Percentiles rank a stretch among this genome's conserved stretches.
These are phyloP conservation scores for Trichoderma sp. DNA, from an alignment of 2,329 filamentous ascomycete species.

Conservation along the genomic window DNA sequence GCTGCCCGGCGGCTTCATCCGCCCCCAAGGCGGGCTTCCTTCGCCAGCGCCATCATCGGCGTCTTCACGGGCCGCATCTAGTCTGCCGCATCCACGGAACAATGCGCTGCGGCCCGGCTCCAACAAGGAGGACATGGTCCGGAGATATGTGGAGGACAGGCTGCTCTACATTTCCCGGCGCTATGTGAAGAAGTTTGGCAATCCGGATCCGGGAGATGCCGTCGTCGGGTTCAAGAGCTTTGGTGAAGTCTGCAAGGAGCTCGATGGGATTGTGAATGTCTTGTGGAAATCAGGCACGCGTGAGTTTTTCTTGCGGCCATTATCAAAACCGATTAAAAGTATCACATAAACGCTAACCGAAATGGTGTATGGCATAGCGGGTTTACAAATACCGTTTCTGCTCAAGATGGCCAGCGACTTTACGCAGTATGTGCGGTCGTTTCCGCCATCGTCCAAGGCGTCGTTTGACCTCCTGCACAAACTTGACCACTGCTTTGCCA, in stretches of 20 bases:
- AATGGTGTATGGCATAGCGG: conserved; percentile 51
- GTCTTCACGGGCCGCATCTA: conserved; percentile 44
- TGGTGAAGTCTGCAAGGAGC: conserved; percentile 69
- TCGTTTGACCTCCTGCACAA: conserved; percentile 75
- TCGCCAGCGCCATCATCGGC: conserved; percentile 57
- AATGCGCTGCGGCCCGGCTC: conserved; percentile 58
- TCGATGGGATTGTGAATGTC: conserved; percentile 75
- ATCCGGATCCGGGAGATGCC: conserved; percentile 48
- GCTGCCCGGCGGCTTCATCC: conserved; percentile 57
- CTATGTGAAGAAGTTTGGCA: conserved; percentile 61
- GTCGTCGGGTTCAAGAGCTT: conserved; percentile 61
- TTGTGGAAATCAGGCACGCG: conserved; percentile 87
- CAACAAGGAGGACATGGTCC: conserved; percentile 60
- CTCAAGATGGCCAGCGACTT: conserved; percentile 75
- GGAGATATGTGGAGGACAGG: conserved; percentile 57
- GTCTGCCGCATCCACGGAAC: conserved; percentile 57
- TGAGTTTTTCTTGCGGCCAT: conserved; percentile 45
- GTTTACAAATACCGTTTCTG: conserved; percentile 80
- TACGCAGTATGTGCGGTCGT: conserved; percentile 70
- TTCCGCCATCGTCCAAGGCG: conserved; percentile 60
- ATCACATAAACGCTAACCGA: conserved; percentile 20
- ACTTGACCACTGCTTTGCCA: conserved; percentile 80
- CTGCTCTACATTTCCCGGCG: conserved; percentile 58
- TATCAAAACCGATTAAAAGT: not conserved
- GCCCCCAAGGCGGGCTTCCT: conserved; percentile 45